Conservation (phyloP, 2,329 filamentous ascomycete species). For the Cladosporium phlei region DNA sequence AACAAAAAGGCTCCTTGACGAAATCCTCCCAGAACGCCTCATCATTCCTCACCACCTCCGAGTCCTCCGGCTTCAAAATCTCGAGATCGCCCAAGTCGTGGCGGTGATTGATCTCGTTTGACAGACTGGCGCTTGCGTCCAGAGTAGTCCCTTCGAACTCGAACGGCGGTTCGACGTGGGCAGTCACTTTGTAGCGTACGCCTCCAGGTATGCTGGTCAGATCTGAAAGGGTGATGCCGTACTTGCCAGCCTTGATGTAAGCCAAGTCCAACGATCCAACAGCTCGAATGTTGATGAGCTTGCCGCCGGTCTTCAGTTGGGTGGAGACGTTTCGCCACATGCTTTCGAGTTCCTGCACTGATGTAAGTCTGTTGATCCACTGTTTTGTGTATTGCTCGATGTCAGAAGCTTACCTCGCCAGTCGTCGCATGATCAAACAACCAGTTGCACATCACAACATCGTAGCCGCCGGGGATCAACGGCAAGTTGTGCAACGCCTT, state of each 20-base stretch:
- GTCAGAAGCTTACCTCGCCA: slow-evolving; percentile 6
- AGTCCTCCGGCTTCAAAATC: slow-evolving; percentile 8
- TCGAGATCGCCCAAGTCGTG: slow-evolving; percentile 13
- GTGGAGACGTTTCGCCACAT: slow-evolving; percentile 17
- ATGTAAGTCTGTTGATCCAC: neutral
- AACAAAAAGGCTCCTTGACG: slow-evolving; percentile 17
- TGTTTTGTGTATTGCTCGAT: neutral
- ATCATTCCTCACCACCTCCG: slow-evolving; percentile 12
- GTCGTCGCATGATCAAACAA: slow-evolving; percentile 17
- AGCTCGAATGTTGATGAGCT: slow-evolving; percentile 14
- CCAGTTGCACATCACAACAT: slow-evolving; percentile 19
- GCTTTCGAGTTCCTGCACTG: neutral
- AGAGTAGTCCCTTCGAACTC: slow-evolving; percentile 12
- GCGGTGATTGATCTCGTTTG: slow-evolving; percentile 12
- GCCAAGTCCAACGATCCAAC: slow-evolving; percentile 6
- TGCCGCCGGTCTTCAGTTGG: slow-evolving; percentile 17
- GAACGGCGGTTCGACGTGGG: slow-evolving; percentile 13
- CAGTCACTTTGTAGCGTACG: slow-evolving; percentile 12
- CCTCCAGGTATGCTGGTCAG: slow-evolving; percentile 14
- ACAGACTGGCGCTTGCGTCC: slow-evolving; percentile 12
- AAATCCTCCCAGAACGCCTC: slow-evolving; percentile 17
- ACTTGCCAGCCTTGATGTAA: slow-evolving; percentile 11
- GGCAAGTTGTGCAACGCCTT: slow-evolving; percentile 14
- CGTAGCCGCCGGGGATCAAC: slow-evolving; percentile 16
- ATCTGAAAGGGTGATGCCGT: slow-evolving; percentile 14